Evolutionary conservation across 2,329 filamentous ascomycete genomes (phyloP).

Genomic region (Epichloe aotearoae): DNA sequence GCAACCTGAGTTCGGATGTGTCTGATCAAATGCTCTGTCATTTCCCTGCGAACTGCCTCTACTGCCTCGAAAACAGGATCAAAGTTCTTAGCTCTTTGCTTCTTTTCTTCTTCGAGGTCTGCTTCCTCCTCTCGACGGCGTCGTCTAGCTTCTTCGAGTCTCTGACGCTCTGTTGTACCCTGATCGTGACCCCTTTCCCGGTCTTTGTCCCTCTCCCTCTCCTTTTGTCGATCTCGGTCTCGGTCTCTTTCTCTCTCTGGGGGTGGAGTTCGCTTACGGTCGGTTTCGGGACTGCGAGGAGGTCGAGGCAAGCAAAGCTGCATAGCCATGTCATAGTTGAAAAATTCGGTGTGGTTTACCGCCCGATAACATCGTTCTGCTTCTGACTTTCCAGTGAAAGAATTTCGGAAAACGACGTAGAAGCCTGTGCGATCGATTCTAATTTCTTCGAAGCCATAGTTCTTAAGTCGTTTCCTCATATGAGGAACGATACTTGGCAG

Average conservation of each 20-base stretch:
- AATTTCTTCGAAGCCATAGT: slow-evolving; percentile 69
- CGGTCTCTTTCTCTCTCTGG: slow-evolving; percentile 18
- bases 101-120: slow-evolving; percentile 83
- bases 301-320: slow-evolving; percentile 43
- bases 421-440: slow-evolving; percentile 78
- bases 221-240: not conserved
- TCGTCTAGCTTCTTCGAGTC: slow-evolving; percentile 53
- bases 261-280: slow-evolving; percentile 22
- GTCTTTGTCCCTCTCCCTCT: slow-evolving; percentile 1
- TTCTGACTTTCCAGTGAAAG: slow-evolving; percentile 61
- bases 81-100: slow-evolving; percentile 70
- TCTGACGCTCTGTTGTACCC: slow-evolving; percentile 23
- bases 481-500: slow-evolving; percentile 76
- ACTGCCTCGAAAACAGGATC: slow-evolving; percentile 82
- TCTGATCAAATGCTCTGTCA: slow-evolving; percentile 74
- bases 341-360: slow-evolving; percentile 71
- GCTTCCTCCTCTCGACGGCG: slow-evolving; percentile 59
- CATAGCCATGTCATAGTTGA: slow-evolving; percentile 89
- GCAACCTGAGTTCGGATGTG: slow-evolving; percentile 84
- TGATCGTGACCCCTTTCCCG: slow-evolving; percentile 4
- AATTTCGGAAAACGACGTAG: slow-evolving; percentile 81
- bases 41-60: slow-evolving; percentile 63
- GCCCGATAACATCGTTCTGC: slow-evolving; percentile 66
- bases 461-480: slow-evolving; percentile 77
- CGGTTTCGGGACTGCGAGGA: slow-evolving; percentile 11